Conservation (phyloP, 768 basidiomycete species). For the Auriscalpium vulgare region DNA sequence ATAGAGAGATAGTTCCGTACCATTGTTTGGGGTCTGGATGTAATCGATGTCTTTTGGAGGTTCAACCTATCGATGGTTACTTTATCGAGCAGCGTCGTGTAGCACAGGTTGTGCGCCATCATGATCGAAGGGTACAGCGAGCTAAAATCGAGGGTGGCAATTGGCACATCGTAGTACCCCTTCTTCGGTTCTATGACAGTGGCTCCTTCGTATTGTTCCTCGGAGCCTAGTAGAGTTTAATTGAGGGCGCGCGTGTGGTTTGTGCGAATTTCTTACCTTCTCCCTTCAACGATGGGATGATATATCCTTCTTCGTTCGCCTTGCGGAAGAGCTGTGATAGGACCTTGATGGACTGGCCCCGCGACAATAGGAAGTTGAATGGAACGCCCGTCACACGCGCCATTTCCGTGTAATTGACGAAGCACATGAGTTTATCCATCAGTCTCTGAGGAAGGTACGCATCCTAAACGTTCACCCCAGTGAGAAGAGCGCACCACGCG, state of each 20-base stretch:
- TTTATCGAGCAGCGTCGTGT: constrained; percentile 90
- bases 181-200: constrained; percentile 96
- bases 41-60: constrained; percentile 83
- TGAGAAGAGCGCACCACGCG: not conserved
- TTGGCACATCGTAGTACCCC: constrained; percentile 94
- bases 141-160: constrained; percentile 97
- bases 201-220: constrained; percentile 98
- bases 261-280: constrained; percentile 49
- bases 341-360: constrained; percentile 98
- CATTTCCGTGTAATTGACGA: constrained; percentile 98
- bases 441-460: constrained; percentile 95
- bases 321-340: constrained; percentile 91
- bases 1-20: constrained; percentile 32
- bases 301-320: constrained; percentile 85
- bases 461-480: constrained; percentile 46
- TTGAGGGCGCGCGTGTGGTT: not conserved
- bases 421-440: constrained; percentile 97
- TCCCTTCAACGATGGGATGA: constrained; percentile 77
- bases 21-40: constrained; percentile 91
- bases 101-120: constrained; percentile 99
- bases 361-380: constrained; percentile 88
- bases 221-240: constrained; percentile 47
- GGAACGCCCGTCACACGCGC: constrained; percentile 99
- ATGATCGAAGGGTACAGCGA: constrained; percentile 99
- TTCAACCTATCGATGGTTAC: constrained; percentile 65